Evolutionary conservation across 1,284 basidiomycete species (phyloP).

Genomic region (Ganoderma meredithae): DNA sequence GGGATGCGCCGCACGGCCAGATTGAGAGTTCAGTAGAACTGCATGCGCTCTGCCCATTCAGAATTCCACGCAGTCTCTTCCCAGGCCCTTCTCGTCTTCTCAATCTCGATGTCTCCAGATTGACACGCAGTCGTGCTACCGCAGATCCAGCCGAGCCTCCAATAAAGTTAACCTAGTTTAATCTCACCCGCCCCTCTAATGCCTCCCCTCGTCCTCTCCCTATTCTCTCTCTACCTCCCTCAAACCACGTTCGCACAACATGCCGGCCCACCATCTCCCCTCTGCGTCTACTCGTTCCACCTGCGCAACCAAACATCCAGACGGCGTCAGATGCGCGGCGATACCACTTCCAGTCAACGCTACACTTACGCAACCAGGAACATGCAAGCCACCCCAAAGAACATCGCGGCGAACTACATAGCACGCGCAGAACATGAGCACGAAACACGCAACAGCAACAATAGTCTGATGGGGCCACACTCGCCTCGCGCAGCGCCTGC

Average conservation of each 20-base stretch:
- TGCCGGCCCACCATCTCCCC: conserved; percentile 16
- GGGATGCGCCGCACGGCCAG: conserved; percentile 1
- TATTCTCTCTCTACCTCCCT: conserved; percentile 8
- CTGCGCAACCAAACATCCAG: conserved; percentile 45
- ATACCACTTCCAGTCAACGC: background rate
- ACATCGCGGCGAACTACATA: conserved; percentile 85
- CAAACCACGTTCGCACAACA: conserved; percentile 20
- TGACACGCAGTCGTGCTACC: conserved; percentile 14
- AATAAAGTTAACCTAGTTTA: conserved; percentile 23
- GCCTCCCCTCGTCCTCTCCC: conserved; percentile 4
- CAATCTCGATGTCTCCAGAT: conserved; percentile 22
- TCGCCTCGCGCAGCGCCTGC: conserved; percentile 87
- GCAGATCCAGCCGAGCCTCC: conserved; percentile 19
- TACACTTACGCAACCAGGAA: conserved; percentile 83
- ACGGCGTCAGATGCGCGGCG: background rate
- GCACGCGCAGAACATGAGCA: conserved; percentile 24
- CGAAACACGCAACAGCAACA: conserved; percentile 7
- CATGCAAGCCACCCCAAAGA: conserved; percentile 88
- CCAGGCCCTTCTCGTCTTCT: conserved; percentile 30
- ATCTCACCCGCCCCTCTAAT: conserved; percentile 5
- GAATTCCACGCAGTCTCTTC: conserved; percentile 9
- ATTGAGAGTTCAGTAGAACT: conserved; percentile 16
- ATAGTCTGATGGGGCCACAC: conserved; percentile 28
- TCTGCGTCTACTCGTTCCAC: conserved; percentile 80
- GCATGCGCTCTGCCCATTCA: conserved; percentile 5